Percentiles rank a stretch among this genome's conserved stretches.
phyloP scores from a whole-genome alignment of 2,329 filamentous ascomycete genomes.

The Xylaria sp. region DNA sequence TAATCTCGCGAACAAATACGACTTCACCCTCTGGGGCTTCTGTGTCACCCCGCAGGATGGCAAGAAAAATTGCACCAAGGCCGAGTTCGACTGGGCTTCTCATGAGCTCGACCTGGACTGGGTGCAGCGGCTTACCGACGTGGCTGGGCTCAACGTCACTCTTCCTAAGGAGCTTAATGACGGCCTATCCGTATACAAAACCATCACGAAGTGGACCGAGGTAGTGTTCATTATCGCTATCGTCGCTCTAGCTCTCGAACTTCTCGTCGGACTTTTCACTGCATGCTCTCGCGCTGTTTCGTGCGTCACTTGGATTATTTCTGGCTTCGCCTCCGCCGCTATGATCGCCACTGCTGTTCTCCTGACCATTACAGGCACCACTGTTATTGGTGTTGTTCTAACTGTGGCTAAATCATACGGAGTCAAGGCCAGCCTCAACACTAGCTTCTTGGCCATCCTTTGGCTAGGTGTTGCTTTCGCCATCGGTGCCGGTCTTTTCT shows the following conservation, averaged over 20 bases:
- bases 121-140: constrained; percentile 54
- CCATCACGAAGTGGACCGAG: constrained; percentile 83
- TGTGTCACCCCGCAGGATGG: constrained; percentile 72
- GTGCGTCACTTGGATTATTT: constrained; percentile 82
- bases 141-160: constrained; percentile 64
- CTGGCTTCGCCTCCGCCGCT: constrained; percentile 66
- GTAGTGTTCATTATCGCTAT: constrained; percentile 81
- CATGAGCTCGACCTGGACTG: constrained; percentile 69
- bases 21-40: constrained; percentile 87
- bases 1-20: constrained; percentile 79
- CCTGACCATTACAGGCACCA: constrained; percentile 76
- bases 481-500: constrained; percentile 82
- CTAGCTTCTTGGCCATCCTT: constrained; percentile 73
- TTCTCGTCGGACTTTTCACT: constrained; percentile 82
- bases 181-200: constrained; percentile 77
- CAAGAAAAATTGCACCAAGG: constrained; percentile 73
- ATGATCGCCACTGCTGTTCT: constrained; percentile 74
- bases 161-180: constrained; percentile 74
- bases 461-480: constrained; percentile 86
- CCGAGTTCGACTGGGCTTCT: constrained; percentile 80
- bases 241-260: constrained; percentile 73
- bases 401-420: constrained; percentile 75
- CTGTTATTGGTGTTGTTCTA: constrained; percentile 76
- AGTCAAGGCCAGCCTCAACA: constrained; percentile 74
- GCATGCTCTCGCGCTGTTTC: constrained; percentile 85